Percentiles rank a stretch among this genome's conserved stretches.
These are phyloP conservation scores for Lactarius evosmus DNA, from an alignment of 768 basidiomycete species.

Conservation along the genomic window DNA sequence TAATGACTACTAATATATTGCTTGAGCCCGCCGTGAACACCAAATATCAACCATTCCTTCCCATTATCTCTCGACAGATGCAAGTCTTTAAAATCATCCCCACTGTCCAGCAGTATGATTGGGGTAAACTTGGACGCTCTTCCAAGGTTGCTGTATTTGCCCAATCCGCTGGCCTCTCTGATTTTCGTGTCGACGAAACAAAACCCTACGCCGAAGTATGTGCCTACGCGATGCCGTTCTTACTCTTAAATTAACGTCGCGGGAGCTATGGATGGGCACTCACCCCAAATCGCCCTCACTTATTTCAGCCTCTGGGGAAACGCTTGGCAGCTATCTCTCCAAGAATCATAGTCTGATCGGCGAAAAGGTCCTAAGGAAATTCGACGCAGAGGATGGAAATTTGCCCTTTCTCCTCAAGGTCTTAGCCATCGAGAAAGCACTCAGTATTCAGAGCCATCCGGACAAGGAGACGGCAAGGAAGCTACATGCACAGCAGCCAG, in stretches of 20 bases:
- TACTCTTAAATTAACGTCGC: neutral
- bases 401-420: conserved; percentile 93
- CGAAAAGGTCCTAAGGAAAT: conserved; percentile 22
- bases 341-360: conserved; percentile 62
- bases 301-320: conserved; percentile 41
- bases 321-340: conserved; percentile 59
- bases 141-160: conserved; percentile 92
- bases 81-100: conserved; percentile 77
- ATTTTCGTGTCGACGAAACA: conserved; percentile 63
- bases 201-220: conserved; percentile 91
- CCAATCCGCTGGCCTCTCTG: conserved; percentile 52
- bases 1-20: neutral
- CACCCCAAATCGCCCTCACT: conserved; percentile 73
- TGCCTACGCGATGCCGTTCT: neutral
- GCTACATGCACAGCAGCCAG: conserved; percentile 46
- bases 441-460: conserved; percentile 91
- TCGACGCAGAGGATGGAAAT: conserved; percentile 53
- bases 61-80: conserved; percentile 7
- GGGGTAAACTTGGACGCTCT: conserved; percentile 80
- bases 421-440: conserved; percentile 81
- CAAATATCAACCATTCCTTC: neutral
- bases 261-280: conserved; percentile 98
- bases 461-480: conserved; percentile 77
- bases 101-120: conserved; percentile 88
- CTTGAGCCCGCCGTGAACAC: neutral